Percentiles rank a stretch among this genome's conserved stretches.
phyloP scores from a whole-genome alignment of 1,284 basidiomycete genomes.

The Fomitopsis schrenkii region DNA sequence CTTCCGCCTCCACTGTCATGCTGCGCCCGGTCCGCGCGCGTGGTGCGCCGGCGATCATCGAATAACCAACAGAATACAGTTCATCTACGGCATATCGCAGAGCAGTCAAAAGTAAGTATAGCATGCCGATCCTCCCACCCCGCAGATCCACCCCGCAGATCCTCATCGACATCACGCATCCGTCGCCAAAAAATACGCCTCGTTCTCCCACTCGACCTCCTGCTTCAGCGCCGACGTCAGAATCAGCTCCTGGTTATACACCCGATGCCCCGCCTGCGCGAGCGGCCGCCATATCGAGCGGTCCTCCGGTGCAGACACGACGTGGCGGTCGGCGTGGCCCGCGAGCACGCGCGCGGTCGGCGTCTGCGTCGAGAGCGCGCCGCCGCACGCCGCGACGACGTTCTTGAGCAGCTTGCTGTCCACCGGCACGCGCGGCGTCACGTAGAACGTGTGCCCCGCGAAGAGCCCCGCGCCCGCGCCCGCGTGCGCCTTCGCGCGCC shows the following conservation, averaged over 20 bases:
- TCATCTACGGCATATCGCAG: background rate
- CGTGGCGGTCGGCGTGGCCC: constrained; percentile 36
- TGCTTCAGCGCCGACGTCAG: constrained; percentile 61
- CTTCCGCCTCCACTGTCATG: too few relatives aligned
- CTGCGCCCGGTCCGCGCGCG: too few relatives aligned
- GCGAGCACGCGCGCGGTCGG: constrained; percentile 28
- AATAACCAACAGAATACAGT: background rate
- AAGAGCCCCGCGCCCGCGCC: constrained; percentile 48
- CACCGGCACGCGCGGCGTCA: constrained; percentile 58
- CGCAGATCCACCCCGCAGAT: background rate
- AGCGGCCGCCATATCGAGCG: constrained; percentile 57
- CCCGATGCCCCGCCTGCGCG: constrained; percentile 40
- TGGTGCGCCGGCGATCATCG: background rate
- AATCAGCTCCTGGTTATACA: constrained; percentile 69
- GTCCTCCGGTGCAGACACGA: constrained; percentile 64
- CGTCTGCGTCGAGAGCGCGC: constrained; percentile 20
- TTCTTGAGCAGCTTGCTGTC: constrained; percentile 58
- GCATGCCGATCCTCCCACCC: background rate
- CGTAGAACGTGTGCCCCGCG: constrained; percentile 63
- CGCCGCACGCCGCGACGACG: constrained; percentile 63
- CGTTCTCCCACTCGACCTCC: constrained; percentile 57
- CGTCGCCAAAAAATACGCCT: constrained; percentile 6
- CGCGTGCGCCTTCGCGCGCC: constrained; percentile 51
- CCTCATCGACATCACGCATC: background rate
- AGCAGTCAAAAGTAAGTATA: background rate